phyloP scores from a whole-genome alignment of 768 basidiomycete genomes.

The Mycena rosella region DNA sequence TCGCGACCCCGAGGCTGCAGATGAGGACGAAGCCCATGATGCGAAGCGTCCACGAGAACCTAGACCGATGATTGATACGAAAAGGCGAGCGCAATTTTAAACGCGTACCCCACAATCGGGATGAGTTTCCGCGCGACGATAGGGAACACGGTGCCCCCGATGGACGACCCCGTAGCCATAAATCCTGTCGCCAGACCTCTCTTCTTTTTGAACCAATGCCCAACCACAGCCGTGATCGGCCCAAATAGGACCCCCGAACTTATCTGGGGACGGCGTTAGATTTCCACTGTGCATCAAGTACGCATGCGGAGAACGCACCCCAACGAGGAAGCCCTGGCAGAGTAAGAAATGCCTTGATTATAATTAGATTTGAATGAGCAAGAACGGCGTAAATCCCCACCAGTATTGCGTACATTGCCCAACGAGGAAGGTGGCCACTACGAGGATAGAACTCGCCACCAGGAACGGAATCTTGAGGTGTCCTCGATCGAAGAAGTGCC shows the following conservation, averaged over 20 bases:
- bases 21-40: conserved; percentile 71
- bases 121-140: conserved; percentile 68
- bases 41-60: conserved; percentile 80
- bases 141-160: conserved; percentile 75
- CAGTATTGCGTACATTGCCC: conserved; percentile 82
- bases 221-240: conserved; percentile 61
- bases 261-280: conserved; percentile 39
- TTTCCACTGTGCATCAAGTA: not conserved
- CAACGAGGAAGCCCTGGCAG: conserved; percentile 77
- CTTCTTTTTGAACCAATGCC: conserved; percentile 75
- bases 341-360: conserved; percentile 68
- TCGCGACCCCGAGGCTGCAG: conserved; percentile 61
- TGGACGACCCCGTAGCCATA: conserved; percentile 65
- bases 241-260: conserved; percentile 63
- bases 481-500: conserved; percentile 83
- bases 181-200: conserved; percentile 68
- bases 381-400: conserved; percentile 62
- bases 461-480: conserved; percentile 67
- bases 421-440: conserved; percentile 72
- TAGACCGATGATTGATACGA: conserved; percentile 36
- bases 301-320: conserved; percentile 54
- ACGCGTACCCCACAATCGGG: conserved; percentile 61
- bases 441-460: conserved; percentile 62
- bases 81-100: not conserved
- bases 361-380: conserved; percentile 50